Percentiles rank a stretch among this genome's conserved stretches.
phyloP scores from a whole-genome alignment of 306 rosid genomes.

The Cucurbita argyrosperma region DNA sequence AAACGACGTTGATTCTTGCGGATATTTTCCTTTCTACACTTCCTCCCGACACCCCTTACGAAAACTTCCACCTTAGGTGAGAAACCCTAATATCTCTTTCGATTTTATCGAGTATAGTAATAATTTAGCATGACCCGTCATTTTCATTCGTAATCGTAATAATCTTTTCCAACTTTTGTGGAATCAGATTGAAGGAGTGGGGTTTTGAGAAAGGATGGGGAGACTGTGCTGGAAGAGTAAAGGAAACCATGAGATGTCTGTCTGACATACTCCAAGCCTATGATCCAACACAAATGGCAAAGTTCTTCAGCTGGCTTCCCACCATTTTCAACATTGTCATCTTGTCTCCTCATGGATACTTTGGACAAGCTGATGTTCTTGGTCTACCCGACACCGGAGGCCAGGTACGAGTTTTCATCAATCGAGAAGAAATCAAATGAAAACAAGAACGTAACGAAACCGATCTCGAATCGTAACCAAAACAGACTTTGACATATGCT shows the following conservation, averaged over 20 bases:
- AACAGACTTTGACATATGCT: too few species aligned
- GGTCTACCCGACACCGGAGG: conserved; percentile 98
- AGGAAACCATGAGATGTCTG: conserved; percentile 47
- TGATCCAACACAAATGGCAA: conserved; percentile 52
- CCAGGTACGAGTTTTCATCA: conserved; percentile 33
- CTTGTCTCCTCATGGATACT: conserved; percentile 85
- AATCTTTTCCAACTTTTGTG: background rate
- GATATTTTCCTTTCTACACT: conserved; percentile 44
- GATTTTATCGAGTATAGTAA: background rate
- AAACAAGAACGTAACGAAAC: background rate
- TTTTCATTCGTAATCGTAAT: background rate
- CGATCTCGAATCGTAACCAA: too few species aligned
- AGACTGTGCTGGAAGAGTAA: conserved; percentile 56
- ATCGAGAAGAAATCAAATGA: background rate
- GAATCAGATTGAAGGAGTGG: conserved; percentile 69
- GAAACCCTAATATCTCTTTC: background rate
- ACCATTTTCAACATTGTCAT: conserved; percentile 65
- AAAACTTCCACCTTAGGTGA: conserved; percentile 53
- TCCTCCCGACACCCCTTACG: conserved; percentile 37
- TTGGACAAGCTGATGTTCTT: conserved; percentile 87
- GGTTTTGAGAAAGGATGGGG: conserved; percentile 99
- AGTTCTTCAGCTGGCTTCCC: conserved; percentile 57
- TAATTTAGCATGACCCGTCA: background rate
- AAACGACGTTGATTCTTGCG: conserved; percentile 46
- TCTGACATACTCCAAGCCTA: conserved; percentile 85